Base-by-base conservation (phyloP, 1,284 basidiomycete species). In the Cutaneotrichosporon sp. region DNA sequence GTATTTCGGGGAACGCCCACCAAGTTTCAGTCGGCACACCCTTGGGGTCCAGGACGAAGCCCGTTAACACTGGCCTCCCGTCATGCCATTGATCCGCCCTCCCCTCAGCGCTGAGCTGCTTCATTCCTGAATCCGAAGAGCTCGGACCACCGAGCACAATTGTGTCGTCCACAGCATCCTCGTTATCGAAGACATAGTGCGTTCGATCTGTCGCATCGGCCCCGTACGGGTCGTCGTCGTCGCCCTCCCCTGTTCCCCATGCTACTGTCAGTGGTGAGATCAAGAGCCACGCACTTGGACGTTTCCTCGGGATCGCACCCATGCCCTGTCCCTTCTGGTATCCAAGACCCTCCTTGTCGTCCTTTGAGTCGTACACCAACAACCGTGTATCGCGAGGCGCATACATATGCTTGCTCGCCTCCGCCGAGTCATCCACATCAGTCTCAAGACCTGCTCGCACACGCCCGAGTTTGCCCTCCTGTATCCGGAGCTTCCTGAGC, bases 141-240 rank as follows among this genome's bases (percentile, higher is more conserved):
- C 27, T 32, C 4, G 39, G 32, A 7, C 37, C 24, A 14, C 70
- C 71, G 52, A 74, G 68, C 25, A 68, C 54, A 20, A 74, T 64
- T n/a, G 71, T 55, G 26, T 87, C 84, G 10, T 88, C 84, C 3
- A 85, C 81, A 6, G 84, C 82, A 4, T 77, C 76, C 20, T 68
- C 71, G 27, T 77, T 72, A 62, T 90, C 88, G 66, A 86, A 92
- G 1, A 87, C 88, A 49, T 84, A 79, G 26, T 80, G 59, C n/a
- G 43, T 29, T 3, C 37, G 27, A 29, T 59, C 53, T 9, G 37
- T 44, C 14, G 47, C 34, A 74, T 65, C 56, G 49, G 74, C 61
- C 16, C 88, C 86, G 64, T 94, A 94, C 1, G 92, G 79, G 63
- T 92, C 90, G 24, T 90, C 61, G 63, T 94, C 90, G 64, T 93